Evolutionary conservation across 768 basidiomycete species (phyloP).

Genomic region (Lentinula lateritia): DNA sequence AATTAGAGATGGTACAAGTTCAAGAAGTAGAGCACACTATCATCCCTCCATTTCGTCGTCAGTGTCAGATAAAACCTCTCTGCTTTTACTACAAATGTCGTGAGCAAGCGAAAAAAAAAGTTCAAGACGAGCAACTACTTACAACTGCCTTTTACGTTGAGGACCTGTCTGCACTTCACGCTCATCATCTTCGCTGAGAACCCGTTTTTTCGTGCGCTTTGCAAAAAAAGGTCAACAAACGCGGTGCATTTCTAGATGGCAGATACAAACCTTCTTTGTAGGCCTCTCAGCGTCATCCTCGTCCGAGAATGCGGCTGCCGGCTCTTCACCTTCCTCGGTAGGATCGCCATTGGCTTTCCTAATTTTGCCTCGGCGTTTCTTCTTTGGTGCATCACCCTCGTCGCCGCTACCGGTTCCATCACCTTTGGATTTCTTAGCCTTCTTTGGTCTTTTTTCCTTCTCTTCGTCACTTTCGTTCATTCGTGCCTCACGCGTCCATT

Average conservation of each 20-base stretch:
- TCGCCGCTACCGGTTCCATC: conserved; percentile 38
- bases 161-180: conserved; percentile 51
- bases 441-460: conserved; percentile 58
- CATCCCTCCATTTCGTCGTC: conserved; percentile 75
- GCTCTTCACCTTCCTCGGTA: conserved; percentile 57
- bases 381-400: conserved; percentile 63
- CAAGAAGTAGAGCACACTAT: neutral
- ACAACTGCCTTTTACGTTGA: conserved; percentile 79
- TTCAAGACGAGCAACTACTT: conserved; percentile 20
- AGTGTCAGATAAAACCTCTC: conserved; percentile 81
- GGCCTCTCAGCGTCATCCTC: conserved; percentile 65
- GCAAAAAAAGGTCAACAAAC: neutral
- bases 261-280: conserved; percentile 54
- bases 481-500: conserved; percentile 67
- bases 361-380: conserved; percentile 65
- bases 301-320: conserved; percentile 57
- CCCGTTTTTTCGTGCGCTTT: conserved; percentile 56
- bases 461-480: conserved; percentile 76
- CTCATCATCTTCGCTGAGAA: conserved; percentile 74
- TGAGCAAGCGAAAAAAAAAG: neutral
- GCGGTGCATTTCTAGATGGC: neutral
- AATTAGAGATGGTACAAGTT: neutral
- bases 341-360: conserved; percentile 47
- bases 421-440: conserved; percentile 46
- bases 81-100: conserved; percentile 64